Conservation (phyloP, 345 rosid species). For the Citrus glauca region DNA sequence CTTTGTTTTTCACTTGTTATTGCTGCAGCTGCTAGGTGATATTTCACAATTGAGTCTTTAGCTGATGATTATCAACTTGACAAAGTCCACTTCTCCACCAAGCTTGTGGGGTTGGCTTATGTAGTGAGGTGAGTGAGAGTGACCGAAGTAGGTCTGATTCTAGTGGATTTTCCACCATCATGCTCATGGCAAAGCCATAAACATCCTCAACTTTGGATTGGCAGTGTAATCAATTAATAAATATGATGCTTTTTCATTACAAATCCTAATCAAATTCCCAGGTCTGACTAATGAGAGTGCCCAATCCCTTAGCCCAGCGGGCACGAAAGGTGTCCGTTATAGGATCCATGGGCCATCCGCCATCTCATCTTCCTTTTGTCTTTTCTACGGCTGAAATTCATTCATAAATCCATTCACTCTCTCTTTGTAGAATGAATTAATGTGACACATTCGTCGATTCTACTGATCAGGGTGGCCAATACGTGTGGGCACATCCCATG, state of each 20-base stretch:
- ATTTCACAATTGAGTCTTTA: neutral
- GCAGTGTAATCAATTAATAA: neutral
- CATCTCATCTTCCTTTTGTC: constrained; percentile 1
- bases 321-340: neutral
- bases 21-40: neutral
- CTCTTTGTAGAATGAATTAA: no score
- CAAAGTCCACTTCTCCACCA: neutral
- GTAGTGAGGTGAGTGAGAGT: neutral
- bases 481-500: neutral
- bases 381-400: neutral
- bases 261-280: neutral
- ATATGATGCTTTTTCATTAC: neutral
- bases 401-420: no score
- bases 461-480: neutral
- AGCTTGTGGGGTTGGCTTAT: neutral
- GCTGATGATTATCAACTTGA: neutral
- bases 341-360: constrained; percentile 6
- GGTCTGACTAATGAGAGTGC: neutral
- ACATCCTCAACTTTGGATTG: neutral
- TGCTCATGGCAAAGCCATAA: neutral
- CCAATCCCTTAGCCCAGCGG: neutral
- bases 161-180: neutral
- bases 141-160: neutral
- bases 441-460: no score
- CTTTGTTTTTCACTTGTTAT: neutral